Evolutionary conservation across 345 rosid species (phyloP), one percentile per base, ranked within the genome.

Genomic region (Raphanus sativus): DNA sequence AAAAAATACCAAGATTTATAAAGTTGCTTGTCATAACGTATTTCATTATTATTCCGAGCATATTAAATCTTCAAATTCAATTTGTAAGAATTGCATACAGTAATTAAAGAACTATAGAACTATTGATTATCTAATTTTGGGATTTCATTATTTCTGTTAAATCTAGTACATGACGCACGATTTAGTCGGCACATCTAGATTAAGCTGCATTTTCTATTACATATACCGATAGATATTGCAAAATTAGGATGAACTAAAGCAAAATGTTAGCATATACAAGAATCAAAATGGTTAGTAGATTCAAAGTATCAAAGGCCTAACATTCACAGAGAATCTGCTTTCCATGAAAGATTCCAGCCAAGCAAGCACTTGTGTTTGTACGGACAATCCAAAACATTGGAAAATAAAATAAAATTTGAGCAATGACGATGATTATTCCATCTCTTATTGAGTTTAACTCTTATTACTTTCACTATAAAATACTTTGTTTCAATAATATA

Each of bases 281-380:
- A 65, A 28, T 12, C 6, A 9, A 48, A 73, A 67, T 78, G 69
- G 67, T 61, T 48, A 52, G n/a, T 29, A 67, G 69, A 55, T 67
- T 62, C 36, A 24, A 66, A 69, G 69, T 68, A 67, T 52, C 61
- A 42, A 69, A 79, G 25, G 15, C 9, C 12, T 36, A 25, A 67
- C 4, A 10, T 8, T 71, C 12, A 40, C 8, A 2, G 21, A 13
- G 75, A 79, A 74, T 74, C 75, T 74, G 29, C 52, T 69, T 74
- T 54, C 36, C 15, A 0, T 30, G 33, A 74, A 74, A 79, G 79
- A 74, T 79, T 69, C 82, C 82, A 80, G 79, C 79, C 76, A 75
- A 73, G 78, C 79, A 74, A 56, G 61, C 82, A 74, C 75, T 55
- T 79, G 71, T 25, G 25, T 28, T 26, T 75, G 79, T 80, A 80